Evolutionary conservation across 2,329 filamentous ascomycete species (phyloP).

Genomic region (Xylariaceae sp.): DNA sequence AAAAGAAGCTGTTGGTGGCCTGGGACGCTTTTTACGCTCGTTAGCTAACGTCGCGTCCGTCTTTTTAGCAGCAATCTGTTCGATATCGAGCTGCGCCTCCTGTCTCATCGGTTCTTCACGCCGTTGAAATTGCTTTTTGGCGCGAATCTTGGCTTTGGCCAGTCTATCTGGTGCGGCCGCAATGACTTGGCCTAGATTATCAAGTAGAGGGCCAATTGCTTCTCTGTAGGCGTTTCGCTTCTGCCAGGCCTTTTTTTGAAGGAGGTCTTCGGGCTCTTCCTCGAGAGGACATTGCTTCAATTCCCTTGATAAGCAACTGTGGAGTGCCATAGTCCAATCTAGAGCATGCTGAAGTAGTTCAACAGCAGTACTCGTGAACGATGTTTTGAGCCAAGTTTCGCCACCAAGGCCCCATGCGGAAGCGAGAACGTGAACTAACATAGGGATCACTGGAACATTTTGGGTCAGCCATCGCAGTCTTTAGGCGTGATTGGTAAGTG

Average conservation of each 20-base stretch:
- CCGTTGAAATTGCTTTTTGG: slow-evolving; percentile 5
- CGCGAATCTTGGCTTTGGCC: slow-evolving; percentile 14
- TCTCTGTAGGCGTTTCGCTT: slow-evolving; percentile 14
- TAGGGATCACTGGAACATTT: not conserved
- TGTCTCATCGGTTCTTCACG: slow-evolving; percentile 11
- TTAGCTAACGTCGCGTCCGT: slow-evolving; percentile 11
- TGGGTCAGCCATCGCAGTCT: not conserved
- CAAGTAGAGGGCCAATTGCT: slow-evolving; percentile 21
- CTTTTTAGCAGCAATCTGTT: slow-evolving; percentile 18
- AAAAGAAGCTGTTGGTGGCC: slow-evolving; percentile 12
- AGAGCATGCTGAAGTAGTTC: slow-evolving; percentile 25
- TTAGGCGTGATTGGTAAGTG: not conserved
- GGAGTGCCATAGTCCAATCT: slow-evolving; percentile 26
- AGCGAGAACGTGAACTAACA: slow-evolving; percentile 16
- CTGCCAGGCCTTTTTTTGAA: slow-evolving; percentile 2
- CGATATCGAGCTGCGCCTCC: slow-evolving; percentile 18
- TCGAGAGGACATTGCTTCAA: slow-evolving; percentile 9
- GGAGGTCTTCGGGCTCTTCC: not conserved
- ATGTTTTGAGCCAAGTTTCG: slow-evolving; percentile 12
- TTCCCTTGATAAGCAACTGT: slow-evolving; percentile 20
- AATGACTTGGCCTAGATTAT: slow-evolving; percentile 16
- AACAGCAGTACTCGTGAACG: slow-evolving; percentile 25
- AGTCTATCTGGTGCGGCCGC: slow-evolving; percentile 22
- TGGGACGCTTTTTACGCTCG: slow-evolving; percentile 23
- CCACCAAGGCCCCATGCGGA: slow-evolving; percentile 29